Evolutionary conservation across 768 basidiomycete genomes (phyloP).

Genomic region (Mycena leptocephala): DNA sequence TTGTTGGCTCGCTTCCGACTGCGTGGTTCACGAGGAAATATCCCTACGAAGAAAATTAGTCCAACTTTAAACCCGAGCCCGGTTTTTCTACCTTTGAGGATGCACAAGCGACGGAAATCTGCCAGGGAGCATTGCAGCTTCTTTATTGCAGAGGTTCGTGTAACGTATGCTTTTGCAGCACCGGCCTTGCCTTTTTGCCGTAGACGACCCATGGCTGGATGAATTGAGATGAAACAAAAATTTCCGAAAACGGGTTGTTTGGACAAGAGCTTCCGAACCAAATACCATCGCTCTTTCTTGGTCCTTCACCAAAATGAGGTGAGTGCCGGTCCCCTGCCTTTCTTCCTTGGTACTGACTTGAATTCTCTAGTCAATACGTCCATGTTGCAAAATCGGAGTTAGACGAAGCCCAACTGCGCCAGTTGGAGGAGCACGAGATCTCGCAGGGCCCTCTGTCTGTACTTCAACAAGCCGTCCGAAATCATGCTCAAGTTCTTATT

Average conservation of each 20-base stretch:
- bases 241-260: slow-evolving; percentile 1
- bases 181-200: slow-evolving; percentile 92
- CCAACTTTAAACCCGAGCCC: neutral
- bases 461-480: slow-evolving; percentile 96
- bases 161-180: slow-evolving; percentile 93
- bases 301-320: slow-evolving; percentile 32
- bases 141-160: slow-evolving; percentile 92
- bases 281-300: neutral
- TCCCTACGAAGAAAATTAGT: slow-evolving; percentile 71
- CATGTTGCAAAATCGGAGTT: slow-evolving; percentile 97
- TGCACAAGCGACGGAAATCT: slow-evolving; percentile 97
- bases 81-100: slow-evolving; percentile 85
- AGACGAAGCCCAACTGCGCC: slow-evolving; percentile 96
- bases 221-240: slow-evolving; percentile 2
- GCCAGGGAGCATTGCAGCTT: slow-evolving; percentile 97
- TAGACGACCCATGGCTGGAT: slow-evolving; percentile 78
- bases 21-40: slow-evolving; percentile 97
- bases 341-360: neutral
- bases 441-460: slow-evolving; percentile 98
- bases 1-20: slow-evolving; percentile 96
- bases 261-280: neutral
- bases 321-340: neutral
- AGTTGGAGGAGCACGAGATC: slow-evolving; percentile 98
- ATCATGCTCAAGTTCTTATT: slow-evolving; percentile 97
- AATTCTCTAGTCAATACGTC: slow-evolving; percentile 87